A percentile compares a stretch with the other conserved stretches of the same genome.
Evolutionary conservation across 352 stramenopile species (phyloP).

Genomic region (Phytophthora fragariae): DNA sequence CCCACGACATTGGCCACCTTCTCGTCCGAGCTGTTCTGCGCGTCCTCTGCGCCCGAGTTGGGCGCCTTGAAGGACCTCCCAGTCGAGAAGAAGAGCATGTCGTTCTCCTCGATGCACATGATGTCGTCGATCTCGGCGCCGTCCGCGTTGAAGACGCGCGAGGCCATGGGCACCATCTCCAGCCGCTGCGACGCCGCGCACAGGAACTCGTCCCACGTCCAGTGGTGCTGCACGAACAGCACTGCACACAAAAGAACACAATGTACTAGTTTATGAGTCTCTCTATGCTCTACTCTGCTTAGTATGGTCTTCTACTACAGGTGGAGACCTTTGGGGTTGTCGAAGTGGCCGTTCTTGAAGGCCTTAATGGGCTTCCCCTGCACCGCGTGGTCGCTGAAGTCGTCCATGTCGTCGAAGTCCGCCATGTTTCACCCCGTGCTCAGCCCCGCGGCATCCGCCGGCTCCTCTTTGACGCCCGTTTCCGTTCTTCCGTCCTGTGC

Average conservation of each 20-base stretch:
- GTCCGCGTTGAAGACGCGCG: conserved; percentile 86
- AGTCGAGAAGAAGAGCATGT: conserved; percentile 91
- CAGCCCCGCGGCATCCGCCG: conserved; percentile 33
- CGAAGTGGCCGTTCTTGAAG: conserved; percentile 84
- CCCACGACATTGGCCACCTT: conserved; percentile 78
- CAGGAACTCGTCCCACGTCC: conserved; percentile 88
- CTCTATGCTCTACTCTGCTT: not conserved
- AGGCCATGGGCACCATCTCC: conserved; percentile 85
- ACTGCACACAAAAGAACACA: conserved; percentile 37
- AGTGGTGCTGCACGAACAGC: conserved; percentile 86
- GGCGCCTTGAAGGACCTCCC: conserved; percentile 82
- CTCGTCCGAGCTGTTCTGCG: conserved; percentile 48
- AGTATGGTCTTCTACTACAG: too few relatives aligned
- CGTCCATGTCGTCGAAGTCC: conserved; percentile 82
- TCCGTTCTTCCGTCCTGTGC: conserved; percentile 18
- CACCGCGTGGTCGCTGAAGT: conserved; percentile 83
- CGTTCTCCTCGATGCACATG: conserved; percentile 92
- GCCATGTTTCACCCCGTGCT: conserved; percentile 45
- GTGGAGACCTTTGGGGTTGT: conserved; percentile 68
- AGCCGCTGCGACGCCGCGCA: conserved; percentile 82
- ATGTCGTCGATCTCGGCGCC: conserved; percentile 89
- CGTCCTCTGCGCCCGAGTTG: conserved; percentile 55
- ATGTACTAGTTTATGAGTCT: not conserved
- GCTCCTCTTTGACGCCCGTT: conserved; percentile 23
- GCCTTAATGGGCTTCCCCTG: conserved; percentile 82